Conservation (phyloP, 164 flowering plant species). For the Sedum album region DNA sequence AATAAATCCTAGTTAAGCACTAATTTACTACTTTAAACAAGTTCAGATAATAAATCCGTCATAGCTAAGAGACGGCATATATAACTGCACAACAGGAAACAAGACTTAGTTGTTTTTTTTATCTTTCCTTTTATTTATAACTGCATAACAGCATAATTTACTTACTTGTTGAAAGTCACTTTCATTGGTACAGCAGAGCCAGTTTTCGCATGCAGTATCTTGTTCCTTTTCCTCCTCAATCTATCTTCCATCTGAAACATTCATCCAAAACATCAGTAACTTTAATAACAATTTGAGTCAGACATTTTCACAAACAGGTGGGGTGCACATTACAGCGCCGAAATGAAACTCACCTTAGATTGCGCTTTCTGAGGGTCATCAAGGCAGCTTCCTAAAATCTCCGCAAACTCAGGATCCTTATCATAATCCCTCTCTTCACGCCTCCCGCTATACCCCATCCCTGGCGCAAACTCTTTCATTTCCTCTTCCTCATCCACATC, state of each 20-base stretch:
- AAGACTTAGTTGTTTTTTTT: no score
- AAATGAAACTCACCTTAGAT: conserved; percentile 32
- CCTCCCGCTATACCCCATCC: conserved; percentile 5
- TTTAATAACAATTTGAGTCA: neutral
- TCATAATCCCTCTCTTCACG: conserved; percentile 36
- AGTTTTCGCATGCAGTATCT: conserved; percentile 71
- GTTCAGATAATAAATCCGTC: neutral
- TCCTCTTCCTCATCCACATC: neutral
- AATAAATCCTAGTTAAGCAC: no score
- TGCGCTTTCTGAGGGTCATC: conserved; percentile 70
- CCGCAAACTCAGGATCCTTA: conserved; percentile 79
- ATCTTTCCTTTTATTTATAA: no score
- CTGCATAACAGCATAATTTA: no score
- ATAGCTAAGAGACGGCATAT: neutral
- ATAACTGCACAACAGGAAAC: neutral
- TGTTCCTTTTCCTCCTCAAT: conserved; percentile 68
- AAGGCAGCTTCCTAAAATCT: conserved; percentile 55
- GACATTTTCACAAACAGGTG: conserved; percentile 8
- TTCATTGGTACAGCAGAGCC: conserved; percentile 70
- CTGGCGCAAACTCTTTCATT: conserved; percentile 1
- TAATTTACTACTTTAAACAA: neutral
- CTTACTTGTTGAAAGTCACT: conserved; percentile 77
- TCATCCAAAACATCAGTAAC: neutral
- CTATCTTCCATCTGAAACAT: conserved; percentile 74
- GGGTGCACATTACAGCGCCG: neutral